Evolutionary conservation across 805 yeast genomes (phyloP).

Genomic region (Candida peoriensis): DNA sequence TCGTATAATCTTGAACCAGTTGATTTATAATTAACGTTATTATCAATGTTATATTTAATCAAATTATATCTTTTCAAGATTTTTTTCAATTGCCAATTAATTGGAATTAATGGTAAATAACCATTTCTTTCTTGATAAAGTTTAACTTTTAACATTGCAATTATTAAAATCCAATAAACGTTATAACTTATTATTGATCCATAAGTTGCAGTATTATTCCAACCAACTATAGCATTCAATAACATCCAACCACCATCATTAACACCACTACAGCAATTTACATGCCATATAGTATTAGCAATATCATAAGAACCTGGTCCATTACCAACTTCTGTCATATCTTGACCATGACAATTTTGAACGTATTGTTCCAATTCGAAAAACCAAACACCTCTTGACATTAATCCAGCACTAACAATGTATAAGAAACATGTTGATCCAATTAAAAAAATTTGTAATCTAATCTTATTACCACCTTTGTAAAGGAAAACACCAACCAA

Average conservation of each 20-base stretch:
- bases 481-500: slow-evolving; percentile 64
- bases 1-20: slow-evolving; percentile 9
- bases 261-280: slow-evolving; percentile 88
- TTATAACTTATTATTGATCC: slow-evolving; percentile 78
- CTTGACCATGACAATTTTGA: slow-evolving; percentile 70
- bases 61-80: slow-evolving; percentile 35
- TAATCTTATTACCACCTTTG: slow-evolving; percentile 72
- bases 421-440: slow-evolving; percentile 78
- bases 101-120: slow-evolving; percentile 55
- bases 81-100: slow-evolving; percentile 53
- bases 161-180: slow-evolving; percentile 59
- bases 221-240: slow-evolving; percentile 81
- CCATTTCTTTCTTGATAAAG: slow-evolving; percentile 55
- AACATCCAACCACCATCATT: slow-evolving; percentile 93
- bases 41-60: slow-evolving; percentile 29
- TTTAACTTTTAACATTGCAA: slow-evolving; percentile 41
- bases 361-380: slow-evolving; percentile 75
- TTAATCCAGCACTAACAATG: slow-evolving; percentile 81
- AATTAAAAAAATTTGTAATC: slow-evolving; percentile 70
- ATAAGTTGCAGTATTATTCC: slow-evolving; percentile 93
- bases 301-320: slow-evolving; percentile 94
- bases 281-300: slow-evolving; percentile 81
- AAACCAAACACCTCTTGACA: slow-evolving; percentile 90
- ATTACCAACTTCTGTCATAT: slow-evolving; percentile 81
- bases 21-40: slow-evolving; percentile 26